phyloP scores from a whole-genome alignment of 2,329 filamentous ascomycete species.

The Pyrenophora seminiperda region DNA sequence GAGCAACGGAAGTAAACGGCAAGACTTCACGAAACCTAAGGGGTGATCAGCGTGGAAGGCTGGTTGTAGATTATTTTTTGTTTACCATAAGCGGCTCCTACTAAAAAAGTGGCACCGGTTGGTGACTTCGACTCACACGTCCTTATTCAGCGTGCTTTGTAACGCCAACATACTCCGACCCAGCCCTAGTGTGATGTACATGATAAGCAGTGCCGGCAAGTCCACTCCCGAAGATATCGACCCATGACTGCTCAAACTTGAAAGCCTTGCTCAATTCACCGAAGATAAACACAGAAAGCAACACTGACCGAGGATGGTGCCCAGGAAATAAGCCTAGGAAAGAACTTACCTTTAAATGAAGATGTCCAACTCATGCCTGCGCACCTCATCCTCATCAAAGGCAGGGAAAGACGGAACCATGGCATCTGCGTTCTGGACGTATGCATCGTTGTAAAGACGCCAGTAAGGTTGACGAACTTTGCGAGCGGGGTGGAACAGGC shows the following conservation, averaged over 20 bases:
- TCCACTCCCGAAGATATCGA: constrained; percentile 1
- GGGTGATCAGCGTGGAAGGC: constrained; percentile 29
- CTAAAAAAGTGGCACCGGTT: constrained; percentile 7
- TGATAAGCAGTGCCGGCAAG: constrained; percentile 12
- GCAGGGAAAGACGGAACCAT: constrained; percentile 97
- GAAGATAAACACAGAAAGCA: constrained; percentile 3
- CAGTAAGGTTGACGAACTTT: constrained; percentile 96
- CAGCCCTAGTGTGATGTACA: constrained; percentile 19
- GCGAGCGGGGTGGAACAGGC: constrained; percentile 92
- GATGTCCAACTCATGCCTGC: constrained; percentile 81
- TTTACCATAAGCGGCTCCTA: constrained; percentile 26
- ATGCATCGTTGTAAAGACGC: constrained; percentile 95
- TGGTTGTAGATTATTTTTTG: constrained; percentile 27
- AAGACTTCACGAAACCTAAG: constrained; percentile 24
- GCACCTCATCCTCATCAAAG: constrained; percentile 77
- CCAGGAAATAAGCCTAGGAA: background rate
- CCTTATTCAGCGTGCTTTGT: constrained; percentile 6
- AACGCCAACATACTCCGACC: constrained; percentile 16
- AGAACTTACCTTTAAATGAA: constrained; percentile 64
- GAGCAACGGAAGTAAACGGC: background rate
- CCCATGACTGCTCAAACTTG: constrained; percentile 8
- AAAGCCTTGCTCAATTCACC: constrained; percentile 3
- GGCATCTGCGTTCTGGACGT: constrained; percentile 88
- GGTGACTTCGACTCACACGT: constrained; percentile 1
- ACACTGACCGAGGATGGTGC: constrained; percentile 2